Evolutionary conservation across 805 yeast genomes (phyloP).

Genomic region (Kodamaea fukazawae): DNA sequence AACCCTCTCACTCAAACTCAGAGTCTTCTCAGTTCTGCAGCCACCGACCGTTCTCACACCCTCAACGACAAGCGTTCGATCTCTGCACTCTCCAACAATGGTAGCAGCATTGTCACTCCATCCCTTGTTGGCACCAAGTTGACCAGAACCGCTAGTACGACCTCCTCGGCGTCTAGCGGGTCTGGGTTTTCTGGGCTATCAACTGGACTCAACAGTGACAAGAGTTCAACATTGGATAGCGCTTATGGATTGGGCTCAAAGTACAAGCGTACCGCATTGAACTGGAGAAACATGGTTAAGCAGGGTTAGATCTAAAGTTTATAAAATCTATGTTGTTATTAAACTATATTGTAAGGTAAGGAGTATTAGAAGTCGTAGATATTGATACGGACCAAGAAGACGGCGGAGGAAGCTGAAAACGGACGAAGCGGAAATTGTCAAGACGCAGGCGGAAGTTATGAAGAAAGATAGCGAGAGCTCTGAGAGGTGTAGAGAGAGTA

Average conservation of each 20-base stretch:
- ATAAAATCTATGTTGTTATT: no score
- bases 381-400: no score
- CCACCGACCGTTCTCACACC: constrained; percentile 1
- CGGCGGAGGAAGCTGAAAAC: no score
- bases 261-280: constrained; percentile 35
- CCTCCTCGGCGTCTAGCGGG: constrained; percentile 23
- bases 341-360: no score
- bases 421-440: no score
- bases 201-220: constrained; percentile 14
- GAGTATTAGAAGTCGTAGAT: no score
- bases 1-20: constrained; percentile 2
- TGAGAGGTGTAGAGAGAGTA: no score
- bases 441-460: no score
- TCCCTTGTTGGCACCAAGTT: constrained; percentile 21
- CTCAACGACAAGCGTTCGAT: constrained; percentile 21
- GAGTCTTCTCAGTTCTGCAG: not conserved
- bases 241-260: constrained; percentile 10
- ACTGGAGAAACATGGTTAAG: constrained; percentile 33
- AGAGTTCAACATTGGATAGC: constrained; percentile 13
- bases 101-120: constrained; percentile 9
- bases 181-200: constrained; percentile 30
- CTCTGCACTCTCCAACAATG: constrained; percentile 15
- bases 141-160: constrained; percentile 19
- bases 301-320: not conserved
- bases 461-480: no score